Conservation (phyloP, 805 yeast genomes). For the Kodamaea leandrae region DNA sequence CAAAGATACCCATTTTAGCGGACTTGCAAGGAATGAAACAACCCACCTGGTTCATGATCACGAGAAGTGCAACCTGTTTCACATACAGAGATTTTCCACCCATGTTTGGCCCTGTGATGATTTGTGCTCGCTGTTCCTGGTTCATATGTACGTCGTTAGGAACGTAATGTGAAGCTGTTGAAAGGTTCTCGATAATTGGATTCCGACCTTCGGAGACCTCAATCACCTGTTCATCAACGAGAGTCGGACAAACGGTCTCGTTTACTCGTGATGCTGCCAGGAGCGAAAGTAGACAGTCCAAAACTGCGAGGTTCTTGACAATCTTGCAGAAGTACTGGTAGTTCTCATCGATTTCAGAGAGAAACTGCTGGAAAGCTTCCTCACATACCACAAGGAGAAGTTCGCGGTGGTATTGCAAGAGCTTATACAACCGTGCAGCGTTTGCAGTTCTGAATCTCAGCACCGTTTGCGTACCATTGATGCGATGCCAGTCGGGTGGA, state of each 20-base stretch:
- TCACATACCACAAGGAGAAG: slow-evolving; percentile 46
- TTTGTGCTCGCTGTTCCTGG: slow-evolving; percentile 47
- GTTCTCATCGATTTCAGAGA: slow-evolving; percentile 32
- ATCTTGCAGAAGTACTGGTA: slow-evolving; percentile 34
- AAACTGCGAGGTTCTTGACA: slow-evolving; percentile 46
- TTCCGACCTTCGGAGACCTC: slow-evolving; percentile 58
- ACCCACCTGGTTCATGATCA: slow-evolving; percentile 76
- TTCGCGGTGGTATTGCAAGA: slow-evolving; percentile 61
- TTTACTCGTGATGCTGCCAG: slow-evolving; percentile 54
- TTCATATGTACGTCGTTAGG: slow-evolving; percentile 62
- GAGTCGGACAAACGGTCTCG: slow-evolving; percentile 45
- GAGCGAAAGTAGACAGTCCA: slow-evolving; percentile 69
- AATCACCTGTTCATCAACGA: slow-evolving; percentile 43
- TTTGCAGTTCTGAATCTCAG: slow-evolving; percentile 72
- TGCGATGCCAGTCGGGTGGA: slow-evolving; percentile 76
- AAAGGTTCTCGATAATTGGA: slow-evolving; percentile 59
- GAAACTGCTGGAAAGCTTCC: slow-evolving; percentile 41
- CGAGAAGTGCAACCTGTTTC: slow-evolving; percentile 66
- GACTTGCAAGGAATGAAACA: slow-evolving; percentile 66
- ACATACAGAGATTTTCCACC: slow-evolving; percentile 84
- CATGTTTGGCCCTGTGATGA: slow-evolving; percentile 86
- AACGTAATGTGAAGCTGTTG: slow-evolving; percentile 45
- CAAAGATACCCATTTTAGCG: slow-evolving; percentile 66
- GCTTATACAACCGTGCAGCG: slow-evolving; percentile 48
- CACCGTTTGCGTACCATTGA: slow-evolving; percentile 64